Conservation (phyloP, 192 early-diverging fungal genomes). For the Rhizophagus sp. region DNA sequence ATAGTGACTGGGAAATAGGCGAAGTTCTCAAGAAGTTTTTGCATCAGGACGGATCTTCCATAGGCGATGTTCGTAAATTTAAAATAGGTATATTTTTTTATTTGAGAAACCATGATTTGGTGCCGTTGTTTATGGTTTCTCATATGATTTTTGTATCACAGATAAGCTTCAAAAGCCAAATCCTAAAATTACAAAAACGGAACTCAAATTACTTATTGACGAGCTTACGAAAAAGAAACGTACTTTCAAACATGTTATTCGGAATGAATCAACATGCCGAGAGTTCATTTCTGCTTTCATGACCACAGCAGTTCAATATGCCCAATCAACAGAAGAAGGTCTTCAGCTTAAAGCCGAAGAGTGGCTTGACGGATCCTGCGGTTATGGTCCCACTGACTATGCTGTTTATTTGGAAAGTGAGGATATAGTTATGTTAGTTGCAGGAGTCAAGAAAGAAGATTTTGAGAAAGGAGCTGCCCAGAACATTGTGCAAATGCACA, state of each 20-base stretch:
- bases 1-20: conserved; percentile 12
- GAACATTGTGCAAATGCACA: conserved; percentile 1
- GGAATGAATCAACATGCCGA: neutral
- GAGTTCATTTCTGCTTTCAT: conserved; percentile 14
- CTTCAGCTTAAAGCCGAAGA: neutral
- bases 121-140: too few species aligned
- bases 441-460: neutral
- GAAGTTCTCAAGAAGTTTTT: conserved; percentile 11
- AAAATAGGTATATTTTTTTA: conserved; percentile 3
- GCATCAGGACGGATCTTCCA: neutral
- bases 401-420: too few species aligned
- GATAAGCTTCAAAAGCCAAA: neutral
- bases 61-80: neutral
- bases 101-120: neutral
- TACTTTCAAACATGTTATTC: neutral
- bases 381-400: neutral
- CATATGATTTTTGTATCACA: too few species aligned
- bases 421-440: neutral
- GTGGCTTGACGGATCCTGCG: neutral
- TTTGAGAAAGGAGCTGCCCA: conserved; percentile 8
- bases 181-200: neutral
- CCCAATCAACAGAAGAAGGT: neutral
- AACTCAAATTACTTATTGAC: neutral
- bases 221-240: neutral
- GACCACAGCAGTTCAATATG: neutral